Percentiles rank a stretch among this genome's conserved stretches.
phyloP scores from a whole-genome alignment of 1,284 basidiomycete genomes.

The Coniferiporia weirii region DNA sequence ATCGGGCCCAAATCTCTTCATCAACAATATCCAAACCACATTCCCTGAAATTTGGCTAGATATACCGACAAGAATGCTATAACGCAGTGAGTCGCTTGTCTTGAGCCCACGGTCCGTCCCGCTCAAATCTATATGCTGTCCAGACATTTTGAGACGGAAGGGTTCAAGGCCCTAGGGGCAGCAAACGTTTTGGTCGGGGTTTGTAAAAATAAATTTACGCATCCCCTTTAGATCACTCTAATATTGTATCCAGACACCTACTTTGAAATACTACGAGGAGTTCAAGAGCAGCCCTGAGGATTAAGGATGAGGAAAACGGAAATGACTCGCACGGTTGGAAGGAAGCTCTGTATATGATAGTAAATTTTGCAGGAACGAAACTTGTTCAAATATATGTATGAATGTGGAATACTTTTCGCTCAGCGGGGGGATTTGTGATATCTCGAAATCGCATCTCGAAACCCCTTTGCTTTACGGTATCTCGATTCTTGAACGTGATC shows the following conservation, averaged over 20 bases:
- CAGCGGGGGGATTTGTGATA: not conserved
- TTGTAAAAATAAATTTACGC: not conserved
- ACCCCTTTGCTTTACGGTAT: too few relatives aligned
- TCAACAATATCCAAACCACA: not conserved
- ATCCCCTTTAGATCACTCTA: not conserved
- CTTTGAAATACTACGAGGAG: slow-evolving; percentile 12
- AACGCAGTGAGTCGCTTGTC: slow-evolving; percentile 1
- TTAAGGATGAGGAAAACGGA: not conserved
- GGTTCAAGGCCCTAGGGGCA: slow-evolving; percentile 13
- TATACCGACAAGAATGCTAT: slow-evolving; percentile 13
- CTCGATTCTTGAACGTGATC: too few relatives aligned
- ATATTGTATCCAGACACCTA: slow-evolving; percentile 3
- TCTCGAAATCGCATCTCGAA: too few relatives aligned
- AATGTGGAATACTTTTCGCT: not conserved
- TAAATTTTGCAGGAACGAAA: not conserved
- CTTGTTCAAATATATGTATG: not conserved
- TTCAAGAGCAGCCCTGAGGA: slow-evolving; percentile 6
- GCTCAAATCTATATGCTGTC: not conserved
- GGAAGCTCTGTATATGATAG: not conserved
- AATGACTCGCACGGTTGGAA: not conserved
- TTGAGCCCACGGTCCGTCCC: not conserved
- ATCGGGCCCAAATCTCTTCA: not conserved
- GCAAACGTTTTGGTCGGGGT: not conserved
- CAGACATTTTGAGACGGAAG: slow-evolving; percentile 15
- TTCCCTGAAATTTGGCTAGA: not conserved